Base-by-base conservation (phyloP, 345 rosid species). In the Euphorbia tirucalli region DNA sequence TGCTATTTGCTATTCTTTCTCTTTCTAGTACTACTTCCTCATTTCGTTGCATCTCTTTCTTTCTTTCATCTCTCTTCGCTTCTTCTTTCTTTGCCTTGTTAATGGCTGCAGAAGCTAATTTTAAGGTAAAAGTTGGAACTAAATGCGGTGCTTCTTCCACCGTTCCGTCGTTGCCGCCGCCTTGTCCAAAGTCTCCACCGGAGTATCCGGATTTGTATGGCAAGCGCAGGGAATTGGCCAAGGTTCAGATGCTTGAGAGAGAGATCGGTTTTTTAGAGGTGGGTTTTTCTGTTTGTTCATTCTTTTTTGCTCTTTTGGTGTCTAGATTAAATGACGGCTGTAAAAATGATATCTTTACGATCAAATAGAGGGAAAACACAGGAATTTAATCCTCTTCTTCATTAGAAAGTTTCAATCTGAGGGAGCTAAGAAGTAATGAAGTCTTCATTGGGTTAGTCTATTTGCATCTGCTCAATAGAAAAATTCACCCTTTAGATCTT, bases 151-250 rank as follows among this genome's bases (percentile, higher is more conserved):
- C 31, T 56, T 37, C 74, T 48, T 65, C 81, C 32, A 65, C 75
- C 3, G 66, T 61, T 21, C 59, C 63, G 18, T 74, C 82, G 7
- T 54, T 74, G 75, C 82, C 78, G 28, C 75, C 82, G 31, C 98
- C 98, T 5, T 74, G 84, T 58, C 98, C 97, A 0, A 92, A 88
- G 81, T 90, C 97, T 50, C 98, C 97, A 68, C 98, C 97, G 72
- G 83, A 80, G 74, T 94, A 90, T 81, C 98, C 98, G 22, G 97
- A 94, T 84, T 90, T 94, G 86, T 94, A 87, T 69, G 96, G 98
- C 21, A 92, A 85, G 72, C 86, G 97, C 46, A 83, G 92, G 77
- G 93, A 86, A 79, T 77, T 76, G 72, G 92, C 95, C n/a, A 90
- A 85, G 79, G 95, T 92, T 49, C 93, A 87, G 85, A 85, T 88